Conservation (phyloP, 1,284 basidiomycete species). For the Agroathelia rolfsii region DNA sequence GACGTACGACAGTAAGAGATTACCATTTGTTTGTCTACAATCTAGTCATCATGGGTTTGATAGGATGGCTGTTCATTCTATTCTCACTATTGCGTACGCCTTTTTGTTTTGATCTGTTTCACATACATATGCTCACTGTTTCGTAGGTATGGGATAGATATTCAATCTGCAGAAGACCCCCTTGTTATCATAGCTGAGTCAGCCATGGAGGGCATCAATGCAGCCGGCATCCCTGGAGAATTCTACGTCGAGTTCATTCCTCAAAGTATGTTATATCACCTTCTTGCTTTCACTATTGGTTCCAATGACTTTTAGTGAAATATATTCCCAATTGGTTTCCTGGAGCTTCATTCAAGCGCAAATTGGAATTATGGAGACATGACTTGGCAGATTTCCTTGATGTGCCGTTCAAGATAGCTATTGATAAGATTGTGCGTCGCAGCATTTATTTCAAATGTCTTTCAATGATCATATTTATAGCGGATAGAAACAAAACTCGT, state of each 20-base stretch:
- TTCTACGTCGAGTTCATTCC: slow-evolving; percentile 13
- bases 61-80: slow-evolving; percentile 11
- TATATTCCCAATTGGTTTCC: slow-evolving; percentile 37
- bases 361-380: slow-evolving; percentile 32
- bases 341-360: slow-evolving; percentile 36
- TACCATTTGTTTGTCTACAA: too few species aligned
- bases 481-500: too few species aligned
- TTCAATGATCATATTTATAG: too few species aligned
- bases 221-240: slow-evolving; percentile 14
- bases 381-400: too few species aligned
- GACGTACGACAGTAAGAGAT: slow-evolving; percentile 20
- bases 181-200: slow-evolving; percentile 21
- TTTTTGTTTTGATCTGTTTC: too few species aligned
- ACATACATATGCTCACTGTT: too few species aligned
- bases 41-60: too few species aligned
- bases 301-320: too few species aligned
- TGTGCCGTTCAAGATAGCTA: slow-evolving; percentile 24
- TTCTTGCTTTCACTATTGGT: too few species aligned
- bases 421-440: slow-evolving; percentile 14
- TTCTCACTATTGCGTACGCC: slow-evolving; percentile 9
- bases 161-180: slow-evolving; percentile 20
- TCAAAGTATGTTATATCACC: too few species aligned
- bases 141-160: slow-evolving; percentile 14
- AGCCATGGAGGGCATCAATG: slow-evolving; percentile 7
- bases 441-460: too few species aligned